These are phyloP conservation scores for Gonium pectorale DNA, from an alignment of 139 green algal genomes.

Conservation along the genomic window DNA sequence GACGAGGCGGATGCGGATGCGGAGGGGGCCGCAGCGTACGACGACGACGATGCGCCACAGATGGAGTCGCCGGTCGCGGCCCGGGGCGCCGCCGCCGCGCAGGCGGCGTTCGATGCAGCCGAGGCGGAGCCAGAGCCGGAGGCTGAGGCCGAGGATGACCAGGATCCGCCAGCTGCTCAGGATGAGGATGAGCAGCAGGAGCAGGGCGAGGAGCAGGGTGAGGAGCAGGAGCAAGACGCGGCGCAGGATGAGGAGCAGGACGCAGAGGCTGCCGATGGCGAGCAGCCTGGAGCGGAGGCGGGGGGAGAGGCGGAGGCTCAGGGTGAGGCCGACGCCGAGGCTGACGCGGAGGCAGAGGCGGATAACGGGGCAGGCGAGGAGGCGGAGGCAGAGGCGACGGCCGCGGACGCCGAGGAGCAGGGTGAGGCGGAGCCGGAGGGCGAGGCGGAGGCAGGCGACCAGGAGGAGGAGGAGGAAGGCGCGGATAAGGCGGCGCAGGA, in stretches of 20 bases:
- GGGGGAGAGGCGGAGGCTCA: neutral
- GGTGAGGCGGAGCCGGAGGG: neutral
- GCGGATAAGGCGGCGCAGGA: neutral
- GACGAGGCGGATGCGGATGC: neutral
- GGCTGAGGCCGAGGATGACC: neutral
- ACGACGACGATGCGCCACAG: conserved; percentile 30
- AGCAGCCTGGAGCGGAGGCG: neutral
- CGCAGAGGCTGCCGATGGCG: neutral
- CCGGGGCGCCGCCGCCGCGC: neutral
- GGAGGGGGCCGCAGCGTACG: neutral
- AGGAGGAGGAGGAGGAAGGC: too few species aligned
- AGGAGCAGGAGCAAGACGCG: neutral
- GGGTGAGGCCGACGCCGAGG: neutral
- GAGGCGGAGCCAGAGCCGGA: neutral
- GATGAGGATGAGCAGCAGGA: too few species aligned
- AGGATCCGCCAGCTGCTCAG: neutral
- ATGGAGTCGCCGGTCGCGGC: conserved; percentile 24
- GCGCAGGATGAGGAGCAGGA: neutral
- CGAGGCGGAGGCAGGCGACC: neutral
- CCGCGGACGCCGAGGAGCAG: neutral
- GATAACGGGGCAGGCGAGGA: too few species aligned
- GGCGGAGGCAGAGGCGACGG: neutral
- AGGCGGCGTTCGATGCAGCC: neutral
- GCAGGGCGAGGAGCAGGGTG: neutral
- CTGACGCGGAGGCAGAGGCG: neutral